These are phyloP conservation scores for Leishmania gerbilli DNA, from an alignment of 208 protist genomes.

Conservation along the genomic window DNA sequence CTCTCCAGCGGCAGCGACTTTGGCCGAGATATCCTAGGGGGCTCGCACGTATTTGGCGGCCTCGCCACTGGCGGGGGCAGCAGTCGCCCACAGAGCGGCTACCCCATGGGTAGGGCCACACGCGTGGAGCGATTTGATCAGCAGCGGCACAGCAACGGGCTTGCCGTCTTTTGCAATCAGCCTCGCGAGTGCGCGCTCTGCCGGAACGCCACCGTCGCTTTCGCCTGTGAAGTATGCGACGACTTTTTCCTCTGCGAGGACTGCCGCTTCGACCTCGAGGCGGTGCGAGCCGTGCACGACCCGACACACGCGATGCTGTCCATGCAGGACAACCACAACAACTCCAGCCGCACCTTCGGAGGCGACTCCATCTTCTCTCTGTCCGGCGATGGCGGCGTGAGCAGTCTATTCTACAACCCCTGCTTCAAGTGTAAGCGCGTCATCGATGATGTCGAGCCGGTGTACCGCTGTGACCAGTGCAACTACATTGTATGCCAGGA, in stretches of 20 bases:
- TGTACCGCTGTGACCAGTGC: conserved; percentile 78
- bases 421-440: conserved; percentile 54
- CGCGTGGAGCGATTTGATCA: conserved; percentile 3
- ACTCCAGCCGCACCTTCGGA: conserved; percentile 49
- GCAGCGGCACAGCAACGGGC: conserved; percentile 15
- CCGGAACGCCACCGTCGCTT: conserved; percentile 40
- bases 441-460: conserved; percentile 69
- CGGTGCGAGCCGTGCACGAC: conserved; percentile 34
- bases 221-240: conserved; percentile 58
- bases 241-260: conserved; percentile 60
- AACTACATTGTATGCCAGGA: conserved; percentile 63
- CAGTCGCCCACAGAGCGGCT: conserved; percentile 8
- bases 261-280: conserved; percentile 40
- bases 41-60: conserved; percentile 9
- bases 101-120: background rate
- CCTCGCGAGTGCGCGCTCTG: conserved; percentile 57
- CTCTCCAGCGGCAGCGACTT: conserved; percentile 19
- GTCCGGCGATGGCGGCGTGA: conserved; percentile 40
- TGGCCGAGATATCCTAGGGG: conserved; percentile 2
- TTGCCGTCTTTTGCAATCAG: conserved; percentile 49
- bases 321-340: conserved; percentile 52
- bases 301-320: conserved; percentile 47
- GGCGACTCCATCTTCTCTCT: conserved; percentile 38
- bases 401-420: conserved; percentile 78
- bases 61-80: conserved; percentile 1